Evolutionary conservation across 176 grass and related monocot genomes (phyloP), one percentile per base, ranked within the genome.

Genomic region (Sorghum bicolor): DNA sequence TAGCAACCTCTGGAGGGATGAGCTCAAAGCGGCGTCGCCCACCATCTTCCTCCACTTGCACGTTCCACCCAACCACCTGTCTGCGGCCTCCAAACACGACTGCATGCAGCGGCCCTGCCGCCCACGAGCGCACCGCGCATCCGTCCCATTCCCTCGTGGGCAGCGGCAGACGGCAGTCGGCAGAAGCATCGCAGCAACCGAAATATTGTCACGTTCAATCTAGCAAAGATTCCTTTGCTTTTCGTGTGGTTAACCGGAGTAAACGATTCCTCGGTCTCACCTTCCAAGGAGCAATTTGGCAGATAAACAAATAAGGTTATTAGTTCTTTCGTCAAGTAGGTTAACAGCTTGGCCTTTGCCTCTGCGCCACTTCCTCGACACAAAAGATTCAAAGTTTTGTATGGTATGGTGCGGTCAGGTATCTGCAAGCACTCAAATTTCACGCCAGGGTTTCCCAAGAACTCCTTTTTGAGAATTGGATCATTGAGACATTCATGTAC

Each of bases 311-410:
- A 62, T 61, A 26, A 25, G n/a, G 8, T 26, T 60, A 25, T 64
- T 30, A 25, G 63, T 40, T 9, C 24, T 84, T 40, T 15, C 73
- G 33, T 58, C 70, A 22, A 33, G 65, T 83, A 22, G 58, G 61
- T 57, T 55, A 60, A 8, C 83, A 44, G 9, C 26, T 85, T 70
- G 9, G 65, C 11, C 37, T 79, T 85, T 70, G 83, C 74, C 62
- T 78, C 64, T 45, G 36, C 28, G n/a, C 40, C 20, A 50, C 29
- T 83, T 64, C 41, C 40, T 66, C 31, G 15, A 33, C 32, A 28
- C 36, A 82, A 41, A 67, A 34, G 55, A 4, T 74, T 19, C 39
- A 58, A 83, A 25, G 62, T 50, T 47, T 39, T 26, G 19, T 66
- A 12, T 4, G 28, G 0, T 10, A n/a, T 4, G 30, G 1, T 17